phyloP scores from a whole-genome alignment of 345 rosid species.

The Hibiscus mutabilis region DNA sequence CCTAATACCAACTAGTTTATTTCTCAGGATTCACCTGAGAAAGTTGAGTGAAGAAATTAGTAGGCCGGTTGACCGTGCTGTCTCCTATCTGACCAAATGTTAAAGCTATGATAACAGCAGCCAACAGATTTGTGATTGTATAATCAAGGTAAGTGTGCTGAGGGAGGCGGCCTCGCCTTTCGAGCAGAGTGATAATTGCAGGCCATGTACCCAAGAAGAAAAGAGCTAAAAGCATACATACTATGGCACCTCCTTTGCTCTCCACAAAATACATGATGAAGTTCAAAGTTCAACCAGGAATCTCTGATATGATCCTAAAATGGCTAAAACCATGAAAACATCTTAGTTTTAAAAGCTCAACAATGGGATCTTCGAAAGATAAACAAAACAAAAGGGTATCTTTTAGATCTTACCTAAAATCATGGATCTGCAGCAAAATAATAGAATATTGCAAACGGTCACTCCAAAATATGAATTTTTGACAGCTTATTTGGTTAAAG shows the following conservation, averaged over 20 bases:
- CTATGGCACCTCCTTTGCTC: constrained; percentile 84
- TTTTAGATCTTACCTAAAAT: neutral
- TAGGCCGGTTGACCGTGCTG: constrained; percentile 38
- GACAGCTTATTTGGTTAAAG: neutral
- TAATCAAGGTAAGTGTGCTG: constrained; percentile 89
- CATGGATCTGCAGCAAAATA: neutral
- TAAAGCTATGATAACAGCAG: constrained; percentile 68
- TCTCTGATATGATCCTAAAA: neutral
- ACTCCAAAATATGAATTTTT: no score
- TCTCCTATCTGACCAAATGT: constrained; percentile 66
- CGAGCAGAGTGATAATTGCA: constrained; percentile 64
- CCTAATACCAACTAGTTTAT: neutral
- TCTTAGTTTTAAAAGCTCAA: neutral
- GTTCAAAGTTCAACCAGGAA: constrained; percentile 22
- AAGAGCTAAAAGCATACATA: constrained; percentile 68
- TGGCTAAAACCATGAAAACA: neutral
- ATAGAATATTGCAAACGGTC: neutral
- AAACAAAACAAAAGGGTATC: neutral
- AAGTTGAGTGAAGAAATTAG: constrained; percentile 66
- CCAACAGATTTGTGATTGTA: constrained; percentile 70
- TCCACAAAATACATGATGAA: constrained; percentile 47
- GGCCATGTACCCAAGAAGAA: constrained; percentile 88
- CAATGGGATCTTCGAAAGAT: neutral
- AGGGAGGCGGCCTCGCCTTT: constrained; percentile 84
- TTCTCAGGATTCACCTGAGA: constrained; percentile 37